Percentiles rank a stretch among this genome's conserved stretches.
phyloP scores from a whole-genome alignment of 164 flowering plant species.

The Aristolochia californica region DNA sequence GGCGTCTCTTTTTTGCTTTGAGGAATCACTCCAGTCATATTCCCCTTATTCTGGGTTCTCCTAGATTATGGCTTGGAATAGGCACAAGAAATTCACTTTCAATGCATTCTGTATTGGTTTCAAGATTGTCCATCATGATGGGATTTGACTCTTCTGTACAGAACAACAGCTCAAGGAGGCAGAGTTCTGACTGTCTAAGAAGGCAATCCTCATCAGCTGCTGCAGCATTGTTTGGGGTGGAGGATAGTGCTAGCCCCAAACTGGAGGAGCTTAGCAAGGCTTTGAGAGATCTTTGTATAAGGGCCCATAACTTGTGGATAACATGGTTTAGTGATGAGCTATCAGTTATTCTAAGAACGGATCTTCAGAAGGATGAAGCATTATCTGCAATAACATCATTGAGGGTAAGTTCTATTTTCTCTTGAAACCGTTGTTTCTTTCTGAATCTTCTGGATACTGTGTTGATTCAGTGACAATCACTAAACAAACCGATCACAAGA shows the following conservation, averaged over 20 bases:
- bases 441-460: not conserved
- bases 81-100: slow-evolving; percentile 24
- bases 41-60: slow-evolving; percentile 81
- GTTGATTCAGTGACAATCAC: too few species aligned
- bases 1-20: slow-evolving; percentile 80
- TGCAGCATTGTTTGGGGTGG: slow-evolving; percentile 60
- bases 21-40: slow-evolving; percentile 73
- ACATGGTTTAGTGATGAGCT: slow-evolving; percentile 79
- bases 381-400: slow-evolving; percentile 52
- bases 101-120: slow-evolving; percentile 27
- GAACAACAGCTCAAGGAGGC: not conserved
- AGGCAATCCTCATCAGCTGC: slow-evolving; percentile 45
- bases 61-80: slow-evolving; percentile 64
- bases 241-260: slow-evolving; percentile 58
- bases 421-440: not conserved
- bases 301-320: slow-evolving; percentile 86
- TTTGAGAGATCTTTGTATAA: slow-evolving; percentile 60
- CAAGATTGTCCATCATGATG: slow-evolving; percentile 33
- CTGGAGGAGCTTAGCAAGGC: slow-evolving; percentile 48
- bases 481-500: too few species aligned
- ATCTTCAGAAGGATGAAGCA: slow-evolving; percentile 64
- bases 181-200: slow-evolving; percentile 30
- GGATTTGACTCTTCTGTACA: slow-evolving; percentile 26
- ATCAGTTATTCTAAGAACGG: slow-evolving; percentile 38
- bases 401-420: slow-evolving; percentile 39